Conservation (phyloP, 768 basidiomycete genomes). For the Antrodiella citrinella region DNA sequence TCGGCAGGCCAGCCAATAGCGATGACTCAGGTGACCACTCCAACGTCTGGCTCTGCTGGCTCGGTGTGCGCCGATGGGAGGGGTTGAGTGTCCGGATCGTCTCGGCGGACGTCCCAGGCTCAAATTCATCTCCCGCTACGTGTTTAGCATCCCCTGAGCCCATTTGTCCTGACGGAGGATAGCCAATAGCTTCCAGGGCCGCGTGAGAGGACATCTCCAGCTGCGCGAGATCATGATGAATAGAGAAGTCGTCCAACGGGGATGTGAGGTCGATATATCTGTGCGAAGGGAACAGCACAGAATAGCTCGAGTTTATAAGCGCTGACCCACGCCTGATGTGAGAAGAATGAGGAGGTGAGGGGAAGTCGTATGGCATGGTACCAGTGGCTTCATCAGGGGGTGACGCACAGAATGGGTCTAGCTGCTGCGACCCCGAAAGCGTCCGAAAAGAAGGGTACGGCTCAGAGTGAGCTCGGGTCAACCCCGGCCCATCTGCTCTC, state of each 20-base stretch:
- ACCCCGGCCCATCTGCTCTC: background rate
- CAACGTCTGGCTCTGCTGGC: conserved; percentile 6
- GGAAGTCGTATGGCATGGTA: background rate
- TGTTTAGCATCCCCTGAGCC: background rate
- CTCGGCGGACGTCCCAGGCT: conserved; percentile 40
- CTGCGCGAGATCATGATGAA: conserved; percentile 1
- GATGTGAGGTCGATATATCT: conserved; percentile 4
- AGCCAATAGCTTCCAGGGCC: conserved; percentile 5
- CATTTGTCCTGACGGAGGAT: background rate
- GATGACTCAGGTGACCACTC: conserved; percentile 6
- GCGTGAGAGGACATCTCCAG: background rate
- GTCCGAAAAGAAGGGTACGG: background rate
- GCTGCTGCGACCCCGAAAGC: background rate
- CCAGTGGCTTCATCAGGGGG: background rate
- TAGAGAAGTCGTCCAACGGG: conserved; percentile 17
- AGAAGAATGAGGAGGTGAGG: background rate
- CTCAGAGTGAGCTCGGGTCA: background rate
- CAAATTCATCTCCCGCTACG: conserved; percentile 20
- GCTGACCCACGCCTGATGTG: background rate
- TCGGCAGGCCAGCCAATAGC: conserved; percentile 8
- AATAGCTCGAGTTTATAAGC: background rate
- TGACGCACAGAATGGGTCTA: background rate
- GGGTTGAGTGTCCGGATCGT: conserved; percentile 29
- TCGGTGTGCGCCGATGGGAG: conserved; percentile 5
- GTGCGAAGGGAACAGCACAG: background rate